These are phyloP conservation scores for Cystobasidium pallidum DNA, from an alignment of 1,284 basidiomycete genomes.

Conservation along the genomic window DNA sequence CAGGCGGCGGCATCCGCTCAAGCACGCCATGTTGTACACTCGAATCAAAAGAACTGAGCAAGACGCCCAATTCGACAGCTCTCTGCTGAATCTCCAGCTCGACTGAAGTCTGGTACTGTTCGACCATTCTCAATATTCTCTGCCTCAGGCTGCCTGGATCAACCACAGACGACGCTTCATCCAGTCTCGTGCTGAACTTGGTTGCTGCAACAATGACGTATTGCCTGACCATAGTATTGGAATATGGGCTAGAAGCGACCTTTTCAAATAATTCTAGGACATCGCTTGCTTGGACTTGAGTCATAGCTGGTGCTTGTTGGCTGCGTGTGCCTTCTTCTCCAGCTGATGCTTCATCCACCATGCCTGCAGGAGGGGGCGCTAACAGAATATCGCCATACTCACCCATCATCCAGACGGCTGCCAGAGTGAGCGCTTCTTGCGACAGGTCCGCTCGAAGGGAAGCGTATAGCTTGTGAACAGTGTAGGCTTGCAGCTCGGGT, in stretches of 20 bases:
- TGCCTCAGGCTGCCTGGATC: slow-evolving; percentile 60
- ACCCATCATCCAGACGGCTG: slow-evolving; percentile 93
- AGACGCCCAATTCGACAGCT: slow-evolving; percentile 87
- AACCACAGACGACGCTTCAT: slow-evolving; percentile 52
- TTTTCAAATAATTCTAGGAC: slow-evolving; percentile 84
- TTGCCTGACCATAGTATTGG: slow-evolving; percentile 86
- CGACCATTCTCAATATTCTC: slow-evolving; percentile 74
- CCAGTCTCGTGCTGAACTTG: slow-evolving; percentile 80
- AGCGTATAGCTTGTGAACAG: slow-evolving; percentile 86
- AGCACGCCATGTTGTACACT: slow-evolving; percentile 79
- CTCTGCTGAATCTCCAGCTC: slow-evolving; percentile 96
- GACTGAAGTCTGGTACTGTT: slow-evolving; percentile 75
- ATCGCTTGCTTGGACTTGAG: slow-evolving; percentile 59
- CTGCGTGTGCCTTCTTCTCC: slow-evolving; percentile 55
- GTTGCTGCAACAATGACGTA: slow-evolving; percentile 88
- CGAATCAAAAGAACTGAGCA: slow-evolving; percentile 68
- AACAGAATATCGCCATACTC: slow-evolving; percentile 93
- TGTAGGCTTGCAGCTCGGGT: slow-evolving; percentile 94
- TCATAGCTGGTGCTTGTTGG: slow-evolving; percentile 4
- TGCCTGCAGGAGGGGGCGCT: slow-evolving; percentile 64
- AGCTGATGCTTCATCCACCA: slow-evolving; percentile 65
- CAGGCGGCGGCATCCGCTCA: slow-evolving; percentile 97
- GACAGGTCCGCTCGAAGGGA: slow-evolving; percentile 90
- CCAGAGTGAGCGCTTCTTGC: slow-evolving; percentile 91
- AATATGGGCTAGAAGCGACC: slow-evolving; percentile 90